Base-by-base conservation (phyloP, 306 rosid genomes). In the Amphicarpaea edgeworthii region DNA sequence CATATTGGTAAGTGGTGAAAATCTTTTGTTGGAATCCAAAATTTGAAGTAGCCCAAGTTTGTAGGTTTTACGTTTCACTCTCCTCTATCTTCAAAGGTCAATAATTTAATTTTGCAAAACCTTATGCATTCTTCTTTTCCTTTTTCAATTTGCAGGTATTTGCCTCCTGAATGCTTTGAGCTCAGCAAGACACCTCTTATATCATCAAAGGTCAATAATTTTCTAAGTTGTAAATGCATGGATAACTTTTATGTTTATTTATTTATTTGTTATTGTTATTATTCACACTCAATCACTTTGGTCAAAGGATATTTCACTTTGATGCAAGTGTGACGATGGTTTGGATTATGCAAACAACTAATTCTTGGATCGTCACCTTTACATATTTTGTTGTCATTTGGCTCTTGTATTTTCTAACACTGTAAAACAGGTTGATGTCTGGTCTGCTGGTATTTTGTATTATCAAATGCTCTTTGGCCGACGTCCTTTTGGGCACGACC, bases 161-260 rank as follows among this genome's bases (percentile, higher is more conserved):
- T 95, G 79, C 99, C 99, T 69, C 99, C 98, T 24, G 97, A 95
- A 87, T 95, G 99, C 85, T 95, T 95, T 38, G 98, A 95, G 87
- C 97, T 95, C 81, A 89, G 84, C 85, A 92, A 75, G 88, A 92
- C 84, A 21, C 99, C 99, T 68, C 95, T 92, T 51, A 95, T 90
- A 77, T 95, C 99, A 71, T 95, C 99, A n/a, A 95, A 89, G 99
- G 99, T 95, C 40, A 10, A 77, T 53, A 20, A 47, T 23, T 58
- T 57, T 60, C 19, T 28, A 23, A 51, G 37, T 60, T 51, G 55
- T 38, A 59, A 38, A 68, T 19, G 26, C 38, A 8, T 23, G 17
- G 32, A 21, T 53, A 67, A 45, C 45, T 32, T 70, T 54, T 77
- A 63, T 38, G 9, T 24, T 12, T 26, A 17, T 51, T 20, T 19